These are phyloP conservation scores for Ustilaginoidea virens DNA, from an alignment of 2,329 filamentous ascomycete species.

Conservation along the genomic window DNA sequence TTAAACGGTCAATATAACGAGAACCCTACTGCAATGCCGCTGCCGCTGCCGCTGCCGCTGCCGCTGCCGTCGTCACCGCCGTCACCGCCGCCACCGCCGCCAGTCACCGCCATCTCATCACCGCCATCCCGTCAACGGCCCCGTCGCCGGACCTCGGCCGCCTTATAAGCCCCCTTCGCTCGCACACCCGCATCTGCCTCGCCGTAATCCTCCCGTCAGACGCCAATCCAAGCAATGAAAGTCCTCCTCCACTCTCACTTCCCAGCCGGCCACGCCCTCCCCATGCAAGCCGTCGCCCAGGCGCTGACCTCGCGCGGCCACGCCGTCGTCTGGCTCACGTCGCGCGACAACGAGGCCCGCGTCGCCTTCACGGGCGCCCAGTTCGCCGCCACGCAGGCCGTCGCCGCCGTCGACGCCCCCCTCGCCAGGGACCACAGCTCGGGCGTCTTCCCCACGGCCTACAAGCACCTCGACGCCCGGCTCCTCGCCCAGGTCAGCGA, in stretches of 20 bases:
- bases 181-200: too few relatives aligned
- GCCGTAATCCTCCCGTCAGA: too few relatives aligned
- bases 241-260: slow-evolving; percentile 24
- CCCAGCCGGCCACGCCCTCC: slow-evolving; percentile 22
- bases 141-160: too few relatives aligned
- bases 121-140: too few relatives aligned
- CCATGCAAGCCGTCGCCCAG: slow-evolving; percentile 23
- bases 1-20: too few relatives aligned
- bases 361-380: slow-evolving; percentile 18
- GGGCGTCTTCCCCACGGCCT: slow-evolving; percentile 16
- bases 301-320: slow-evolving; percentile 22
- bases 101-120: too few relatives aligned
- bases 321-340: slow-evolving; percentile 22
- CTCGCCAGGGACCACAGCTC: slow-evolving; percentile 13
- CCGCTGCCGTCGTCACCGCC: too few relatives aligned
- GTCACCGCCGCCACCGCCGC: too few relatives aligned
- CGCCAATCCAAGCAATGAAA: too few relatives aligned
- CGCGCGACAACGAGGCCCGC: slow-evolving; percentile 16
- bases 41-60: too few relatives aligned
- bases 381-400: slow-evolving; percentile 16
- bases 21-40: too few relatives aligned
- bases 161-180: too few relatives aligned
- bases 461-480: slow-evolving; percentile 11
- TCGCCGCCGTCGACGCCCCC: slow-evolving; percentile 16
- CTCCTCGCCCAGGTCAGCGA: slow-evolving; percentile 20